A percentile compares a stretch with the other conserved stretches of the same genome.
These are phyloP conservation scores for Pichia kluyveri DNA, from an alignment of 805 yeast species.

Conservation along the genomic window DNA sequence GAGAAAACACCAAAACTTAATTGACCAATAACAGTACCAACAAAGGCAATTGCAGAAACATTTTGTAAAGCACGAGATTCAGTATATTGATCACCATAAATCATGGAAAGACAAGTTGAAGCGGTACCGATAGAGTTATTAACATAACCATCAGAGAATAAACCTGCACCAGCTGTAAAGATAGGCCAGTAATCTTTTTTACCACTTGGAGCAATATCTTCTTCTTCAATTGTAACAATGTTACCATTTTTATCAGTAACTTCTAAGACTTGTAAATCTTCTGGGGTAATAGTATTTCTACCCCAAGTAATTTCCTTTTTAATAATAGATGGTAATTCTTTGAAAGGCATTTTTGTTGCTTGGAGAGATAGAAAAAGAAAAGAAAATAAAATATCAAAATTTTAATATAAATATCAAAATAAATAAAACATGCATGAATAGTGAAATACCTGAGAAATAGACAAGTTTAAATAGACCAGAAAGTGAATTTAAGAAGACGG, in stretches of 20 bases:
- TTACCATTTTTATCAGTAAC: constrained; percentile 17
- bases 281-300: constrained; percentile 9
- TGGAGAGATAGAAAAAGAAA: neutral
- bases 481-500: no score
- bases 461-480: no score
- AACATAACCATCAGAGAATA: constrained; percentile 89
- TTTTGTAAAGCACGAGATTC: constrained; percentile 65
- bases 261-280: constrained; percentile 14
- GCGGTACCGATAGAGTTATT: constrained; percentile 79
- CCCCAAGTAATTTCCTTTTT: constrained; percentile 23
- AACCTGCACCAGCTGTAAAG: constrained; percentile 82
- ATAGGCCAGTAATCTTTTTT: constrained; percentile 47
- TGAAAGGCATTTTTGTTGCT: constrained; percentile 9
- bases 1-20: constrained; percentile 71
- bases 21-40: constrained; percentile 86
- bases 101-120: constrained; percentile 52
- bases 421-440: no score
- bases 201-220: constrained; percentile 17
- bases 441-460: no score
- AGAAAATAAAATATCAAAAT: neutral
- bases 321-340: constrained; percentile 7
- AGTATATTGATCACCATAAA: constrained; percentile 59
- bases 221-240: constrained; percentile 16
- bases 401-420: no score
- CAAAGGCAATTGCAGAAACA: constrained; percentile 83